Percentiles rank a stretch among this genome's conserved stretches.
Conservation (phyloP, 495 filamentous ascomycete genomes). For the Neurospora tetraspora region DNA sequence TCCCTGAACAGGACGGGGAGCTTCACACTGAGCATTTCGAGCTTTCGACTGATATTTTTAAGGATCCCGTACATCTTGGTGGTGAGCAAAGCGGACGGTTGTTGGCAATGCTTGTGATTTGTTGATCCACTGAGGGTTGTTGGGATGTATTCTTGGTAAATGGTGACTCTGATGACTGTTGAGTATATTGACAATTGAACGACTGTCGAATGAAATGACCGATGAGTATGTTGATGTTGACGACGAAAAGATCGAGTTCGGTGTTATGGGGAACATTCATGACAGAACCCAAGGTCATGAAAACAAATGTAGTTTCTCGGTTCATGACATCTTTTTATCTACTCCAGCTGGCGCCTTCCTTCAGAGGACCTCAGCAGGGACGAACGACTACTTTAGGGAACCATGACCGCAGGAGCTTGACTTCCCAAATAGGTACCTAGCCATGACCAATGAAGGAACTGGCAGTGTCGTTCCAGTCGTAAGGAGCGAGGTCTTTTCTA, state of each 20-base stretch:
- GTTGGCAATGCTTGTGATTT: background rate
- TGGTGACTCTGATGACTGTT: background rate
- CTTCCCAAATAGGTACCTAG: background rate
- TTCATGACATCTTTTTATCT: background rate
- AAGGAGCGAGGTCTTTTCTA: background rate
- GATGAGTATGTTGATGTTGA: background rate
- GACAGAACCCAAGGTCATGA: background rate
- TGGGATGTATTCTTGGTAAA: background rate
- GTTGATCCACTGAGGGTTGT: background rate
- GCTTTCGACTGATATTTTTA: background rate
- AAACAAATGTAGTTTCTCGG: background rate
- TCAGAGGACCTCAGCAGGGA: background rate
- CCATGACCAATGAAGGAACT: background rate
- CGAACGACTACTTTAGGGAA: background rate
- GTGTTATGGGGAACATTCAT: background rate
- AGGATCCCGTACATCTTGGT: background rate
- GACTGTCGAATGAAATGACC: background rate
- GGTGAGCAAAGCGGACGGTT: background rate
- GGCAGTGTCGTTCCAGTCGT: background rate
- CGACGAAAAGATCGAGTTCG: background rate
- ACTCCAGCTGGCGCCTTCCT: background rate
- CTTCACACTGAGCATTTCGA: background rate
- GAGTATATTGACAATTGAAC: background rate
- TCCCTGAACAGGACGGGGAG: background rate
- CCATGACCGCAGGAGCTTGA: background rate